Evolutionary conservation across 139 green algal species (phyloP).

Genomic region (Volvox reticuliferus): DNA sequence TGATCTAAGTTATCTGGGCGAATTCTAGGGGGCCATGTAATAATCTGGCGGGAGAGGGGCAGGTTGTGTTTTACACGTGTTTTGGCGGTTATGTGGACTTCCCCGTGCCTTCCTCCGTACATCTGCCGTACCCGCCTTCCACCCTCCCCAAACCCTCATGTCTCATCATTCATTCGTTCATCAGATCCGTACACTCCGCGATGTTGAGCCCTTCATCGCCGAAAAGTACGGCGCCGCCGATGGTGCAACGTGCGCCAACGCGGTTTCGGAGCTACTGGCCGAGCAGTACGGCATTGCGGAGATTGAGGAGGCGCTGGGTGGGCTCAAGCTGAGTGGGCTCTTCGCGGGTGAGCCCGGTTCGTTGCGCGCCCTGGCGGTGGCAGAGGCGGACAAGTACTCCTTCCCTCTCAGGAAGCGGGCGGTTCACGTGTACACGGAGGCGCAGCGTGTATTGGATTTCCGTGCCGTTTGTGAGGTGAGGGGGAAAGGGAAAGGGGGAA

Average conservation of each 20-base stretch:
- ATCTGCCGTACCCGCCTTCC: not conserved
- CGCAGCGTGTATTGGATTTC: conserved; percentile 83
- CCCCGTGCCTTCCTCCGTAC: too few species aligned
- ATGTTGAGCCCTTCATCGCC: conserved; percentile 64
- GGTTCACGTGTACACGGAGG: conserved; percentile 90
- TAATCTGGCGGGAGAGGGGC: not conserved
- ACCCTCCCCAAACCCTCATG: not conserved
- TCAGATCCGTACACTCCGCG: conserved; percentile 57
- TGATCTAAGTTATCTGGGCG: too few species aligned
- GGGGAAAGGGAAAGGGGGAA: not conserved
- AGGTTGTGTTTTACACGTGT: too few species aligned
- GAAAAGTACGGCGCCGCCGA: conserved; percentile 27
- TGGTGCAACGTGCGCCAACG: conserved; percentile 8
- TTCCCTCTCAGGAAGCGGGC: conserved; percentile 84
- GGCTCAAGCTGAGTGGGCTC: conserved; percentile 59
- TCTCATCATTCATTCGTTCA: not conserved
- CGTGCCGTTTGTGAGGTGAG: conserved; percentile 70
- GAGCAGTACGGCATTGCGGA: conserved; percentile 30
- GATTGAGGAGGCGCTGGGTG: conserved; percentile 41
- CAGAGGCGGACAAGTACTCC: conserved; percentile 53
- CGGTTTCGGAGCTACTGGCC: conserved; percentile 6
- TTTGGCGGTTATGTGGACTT: too few species aligned
- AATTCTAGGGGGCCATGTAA: too few species aligned
- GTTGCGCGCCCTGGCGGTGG: conserved; percentile 61
- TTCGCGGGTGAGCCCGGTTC: conserved; percentile 67